Conservation (phyloP, 345 rosid species). For the Populus deltoides region DNA sequence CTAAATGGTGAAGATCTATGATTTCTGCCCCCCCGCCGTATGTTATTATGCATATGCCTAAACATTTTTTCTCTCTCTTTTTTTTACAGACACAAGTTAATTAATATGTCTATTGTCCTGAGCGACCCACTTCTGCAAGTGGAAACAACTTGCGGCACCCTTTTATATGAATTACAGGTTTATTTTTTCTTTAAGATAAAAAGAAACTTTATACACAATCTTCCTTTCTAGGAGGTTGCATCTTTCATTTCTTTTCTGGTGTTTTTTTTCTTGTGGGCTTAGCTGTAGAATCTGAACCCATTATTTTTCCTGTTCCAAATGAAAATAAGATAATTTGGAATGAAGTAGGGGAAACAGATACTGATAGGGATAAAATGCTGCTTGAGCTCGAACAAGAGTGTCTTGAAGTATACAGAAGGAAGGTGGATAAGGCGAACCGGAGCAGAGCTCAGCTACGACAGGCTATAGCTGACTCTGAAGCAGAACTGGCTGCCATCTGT, state of each 20-base stretch:
- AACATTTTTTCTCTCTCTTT: background rate
- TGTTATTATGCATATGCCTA: background rate
- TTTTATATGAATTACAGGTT: conserved; percentile 88
- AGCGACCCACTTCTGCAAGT: conserved; percentile 54
- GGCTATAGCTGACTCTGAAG: conserved; percentile 83
- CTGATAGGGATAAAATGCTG: conserved; percentile 83
- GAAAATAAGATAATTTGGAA: conserved; percentile 78
- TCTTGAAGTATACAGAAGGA: conserved; percentile 87
- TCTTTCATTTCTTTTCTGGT: background rate
- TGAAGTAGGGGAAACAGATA: conserved; percentile 89
- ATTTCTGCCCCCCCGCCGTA: background rate
- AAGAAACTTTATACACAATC: background rate
- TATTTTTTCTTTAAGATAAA: background rate
- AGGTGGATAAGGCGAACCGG: conserved; percentile 81
- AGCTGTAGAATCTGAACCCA: background rate
- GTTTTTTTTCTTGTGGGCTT: background rate
- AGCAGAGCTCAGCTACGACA: conserved; percentile 85
- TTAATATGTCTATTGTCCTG: conserved; percentile 45
- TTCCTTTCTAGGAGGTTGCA: background rate
- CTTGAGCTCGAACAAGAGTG: conserved; percentile 94
- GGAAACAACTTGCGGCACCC: conserved; percentile 83
- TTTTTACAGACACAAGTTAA: conserved; percentile 14
- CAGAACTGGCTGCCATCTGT: conserved; percentile 82
- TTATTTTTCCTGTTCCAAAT: background rate
- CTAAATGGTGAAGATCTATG: background rate